Conservation (phyloP, 2,329 filamentous ascomycete species). For the Epichloe typhina region DNA sequence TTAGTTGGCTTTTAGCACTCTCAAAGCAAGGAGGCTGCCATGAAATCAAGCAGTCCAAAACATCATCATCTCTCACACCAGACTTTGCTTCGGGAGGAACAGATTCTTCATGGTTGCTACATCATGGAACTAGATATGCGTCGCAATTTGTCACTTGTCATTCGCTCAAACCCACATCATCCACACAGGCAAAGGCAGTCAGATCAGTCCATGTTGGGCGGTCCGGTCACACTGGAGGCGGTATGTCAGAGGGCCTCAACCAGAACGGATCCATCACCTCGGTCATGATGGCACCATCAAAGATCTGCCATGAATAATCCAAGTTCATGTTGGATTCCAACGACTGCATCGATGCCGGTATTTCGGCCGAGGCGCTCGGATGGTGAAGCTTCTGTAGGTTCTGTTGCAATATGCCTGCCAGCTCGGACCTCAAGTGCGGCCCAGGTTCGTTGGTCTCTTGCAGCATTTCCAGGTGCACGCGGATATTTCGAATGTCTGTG, state of each 20-base stretch:
- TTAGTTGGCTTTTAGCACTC: too few relatives aligned
- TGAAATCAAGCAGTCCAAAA: too few relatives aligned
- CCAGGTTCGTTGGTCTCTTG: constrained; percentile 16
- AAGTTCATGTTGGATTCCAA: constrained; percentile 5
- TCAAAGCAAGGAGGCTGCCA: too few relatives aligned
- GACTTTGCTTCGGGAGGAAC: too few relatives aligned
- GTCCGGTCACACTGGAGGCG: neutral
- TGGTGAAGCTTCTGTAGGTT: constrained; percentile 14
- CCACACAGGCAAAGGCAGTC: too few relatives aligned
- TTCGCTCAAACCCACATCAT: too few relatives aligned
- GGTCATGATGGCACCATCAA: constrained; percentile 8
- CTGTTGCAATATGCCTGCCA: constrained; percentile 11
- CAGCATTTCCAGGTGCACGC: constrained; percentile 16
- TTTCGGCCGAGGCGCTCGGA: constrained; percentile 5
- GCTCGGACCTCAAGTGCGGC: constrained; percentile 11
- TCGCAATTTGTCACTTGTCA: too few relatives aligned
- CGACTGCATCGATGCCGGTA: constrained; percentile 4
- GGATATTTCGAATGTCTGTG: constrained; percentile 16
- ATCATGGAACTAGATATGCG: too few relatives aligned
- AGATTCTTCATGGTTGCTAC: too few relatives aligned
- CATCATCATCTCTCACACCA: too few relatives aligned
- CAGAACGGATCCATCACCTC: constrained; percentile 3
- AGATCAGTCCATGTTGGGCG: neutral
- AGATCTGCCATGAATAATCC: constrained; percentile 11
- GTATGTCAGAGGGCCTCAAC: neutral